A percentile compares a stretch with the other conserved stretches of the same genome.
Conservation (phyloP, 2,329 filamentous ascomycete species). For the Dactylellina drechsleri region DNA sequence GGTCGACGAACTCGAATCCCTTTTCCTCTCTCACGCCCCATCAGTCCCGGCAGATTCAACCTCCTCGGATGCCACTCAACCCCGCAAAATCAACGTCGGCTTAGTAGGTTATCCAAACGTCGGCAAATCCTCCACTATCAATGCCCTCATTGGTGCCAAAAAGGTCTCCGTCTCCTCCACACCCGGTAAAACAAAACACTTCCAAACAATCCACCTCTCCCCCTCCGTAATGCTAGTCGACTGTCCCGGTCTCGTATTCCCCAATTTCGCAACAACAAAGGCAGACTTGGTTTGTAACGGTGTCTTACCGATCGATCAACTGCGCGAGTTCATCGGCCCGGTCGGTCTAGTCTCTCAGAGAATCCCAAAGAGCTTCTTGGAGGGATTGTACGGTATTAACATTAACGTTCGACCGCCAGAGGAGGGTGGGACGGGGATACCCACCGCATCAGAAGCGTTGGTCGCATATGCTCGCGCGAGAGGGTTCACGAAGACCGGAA, state of each 20-base stretch:
- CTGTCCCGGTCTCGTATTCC: slow-evolving; percentile 97
- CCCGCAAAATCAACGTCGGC: slow-evolving; percentile 73
- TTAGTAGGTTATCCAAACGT: slow-evolving; percentile 98
- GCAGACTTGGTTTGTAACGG: slow-evolving; percentile 96
- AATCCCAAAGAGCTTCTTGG: slow-evolving; percentile 87
- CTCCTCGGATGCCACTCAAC: slow-evolving; percentile 13
- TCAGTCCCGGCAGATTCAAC: slow-evolving; percentile 7
- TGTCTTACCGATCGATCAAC: slow-evolving; percentile 93
- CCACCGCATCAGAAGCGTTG: slow-evolving; percentile 85
- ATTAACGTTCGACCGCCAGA: slow-evolving; percentile 82
- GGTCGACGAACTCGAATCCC: slow-evolving; percentile 68
- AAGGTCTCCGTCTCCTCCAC: slow-evolving; percentile 98
- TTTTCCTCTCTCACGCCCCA: slow-evolving; percentile 47
- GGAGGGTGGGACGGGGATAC: slow-evolving; percentile 89
- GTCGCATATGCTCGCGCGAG: slow-evolving; percentile 86
- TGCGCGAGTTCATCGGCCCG: slow-evolving; percentile 90
- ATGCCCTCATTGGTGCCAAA: slow-evolving; percentile 96
- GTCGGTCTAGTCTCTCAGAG: slow-evolving; percentile 82
- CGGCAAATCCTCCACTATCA: slow-evolving; percentile 98
- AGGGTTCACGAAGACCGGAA: slow-evolving; percentile 88
- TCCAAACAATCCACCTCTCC: slow-evolving; percentile 95
- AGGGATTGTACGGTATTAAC: slow-evolving; percentile 92
- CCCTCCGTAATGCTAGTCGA: slow-evolving; percentile 92
- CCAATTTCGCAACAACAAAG: slow-evolving; percentile 96
- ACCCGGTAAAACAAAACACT: slow-evolving; percentile 98